Evolutionary conservation across 345 rosid genomes (phyloP), one percentile per base, ranked within the genome.

Genomic region (Carallia pectinifolia): DNA sequence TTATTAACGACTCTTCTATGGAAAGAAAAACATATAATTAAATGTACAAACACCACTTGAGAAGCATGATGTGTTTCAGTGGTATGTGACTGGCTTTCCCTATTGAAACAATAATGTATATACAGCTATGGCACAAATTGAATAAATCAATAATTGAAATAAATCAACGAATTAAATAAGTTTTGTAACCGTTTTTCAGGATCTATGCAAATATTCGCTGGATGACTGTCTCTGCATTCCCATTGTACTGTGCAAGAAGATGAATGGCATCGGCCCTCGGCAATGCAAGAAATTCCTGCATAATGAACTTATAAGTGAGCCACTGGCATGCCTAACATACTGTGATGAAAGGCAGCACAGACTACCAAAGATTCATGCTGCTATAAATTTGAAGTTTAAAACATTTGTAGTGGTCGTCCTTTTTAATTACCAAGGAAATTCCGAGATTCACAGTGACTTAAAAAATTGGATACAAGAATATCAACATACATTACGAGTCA

Each of bases 241-340:
- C 95, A 65, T 88, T 86, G 82, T 90, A 87, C 77, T 91, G 95
- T 19, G 90, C 86, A 38, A 94, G 90, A 58, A 94, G 97, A 74
- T 88, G 93, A 79, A 94, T 94, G 37, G 98, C 97, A 72, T 91
- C 96, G 18, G 96, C 91, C 85, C 98, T 85, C 17, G 98, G 96
- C 81, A 94, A 66, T n/a, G 96, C 97, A 47, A 94, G 96, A 85
- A 94, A 94, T 79, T 94, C 98, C 98, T 94, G 89, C 79, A 77
- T 33, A 40, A 67, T 16, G 7, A 53, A 29, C 10, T 10, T 4
- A 50, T 27, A 15, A 17, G 36, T 15, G 7, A 52, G 33, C 38
- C 7, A 70, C 36, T 40, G 15, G 15, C 2, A 8, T 8, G 60
- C 5, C 60, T 56, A 27, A 10, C 29, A 30, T 27, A 56, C 6